phyloP scores from a whole-genome alignment of 768 basidiomycete genomes.

The Arthromyces matolae region DNA sequence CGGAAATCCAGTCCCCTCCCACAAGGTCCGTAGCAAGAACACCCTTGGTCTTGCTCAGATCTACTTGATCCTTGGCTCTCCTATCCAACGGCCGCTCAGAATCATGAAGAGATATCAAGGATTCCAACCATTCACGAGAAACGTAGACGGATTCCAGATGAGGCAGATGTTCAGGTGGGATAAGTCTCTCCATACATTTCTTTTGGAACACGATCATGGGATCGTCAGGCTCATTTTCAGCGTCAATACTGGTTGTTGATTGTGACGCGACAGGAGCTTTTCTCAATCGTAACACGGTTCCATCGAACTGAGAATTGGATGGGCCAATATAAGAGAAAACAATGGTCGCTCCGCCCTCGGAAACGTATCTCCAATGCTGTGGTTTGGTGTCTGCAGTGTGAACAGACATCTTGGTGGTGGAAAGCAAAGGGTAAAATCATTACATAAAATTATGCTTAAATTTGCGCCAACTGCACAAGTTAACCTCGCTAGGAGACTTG shows the following conservation, averaged over 20 bases:
- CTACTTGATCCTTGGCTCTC: constrained; percentile 53
- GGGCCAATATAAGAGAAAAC: constrained; percentile 81
- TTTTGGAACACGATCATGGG: constrained; percentile 53
- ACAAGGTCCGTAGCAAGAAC: constrained; percentile 82
- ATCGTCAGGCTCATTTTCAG: constrained; percentile 32
- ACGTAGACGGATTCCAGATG: constrained; percentile 47
- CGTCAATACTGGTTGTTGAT: not conserved
- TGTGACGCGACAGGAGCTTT: constrained; percentile 40
- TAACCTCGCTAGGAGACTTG: too few species aligned
- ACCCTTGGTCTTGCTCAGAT: constrained; percentile 49
- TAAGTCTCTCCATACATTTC: constrained; percentile 58
- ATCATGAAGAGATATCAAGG: constrained; percentile 45
- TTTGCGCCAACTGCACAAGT: too few species aligned
- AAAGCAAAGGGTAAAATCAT: too few species aligned
- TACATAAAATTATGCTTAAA: too few species aligned
- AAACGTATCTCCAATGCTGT: constrained; percentile 75
- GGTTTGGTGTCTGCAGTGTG: constrained; percentile 34
- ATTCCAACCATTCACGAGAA: constrained; percentile 55
- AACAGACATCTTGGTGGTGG: too few species aligned
- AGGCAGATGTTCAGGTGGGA: constrained; percentile 61
- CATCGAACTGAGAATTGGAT: constrained; percentile 44
- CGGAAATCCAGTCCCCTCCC: constrained; percentile 56
- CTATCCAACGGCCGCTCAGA: constrained; percentile 53
- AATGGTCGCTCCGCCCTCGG: constrained; percentile 90
- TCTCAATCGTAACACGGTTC: constrained; percentile 73